These are phyloP conservation scores for Cryptococcus sp. DNA, from an alignment of 1,284 basidiomycete species.

Conservation along the genomic window DNA sequence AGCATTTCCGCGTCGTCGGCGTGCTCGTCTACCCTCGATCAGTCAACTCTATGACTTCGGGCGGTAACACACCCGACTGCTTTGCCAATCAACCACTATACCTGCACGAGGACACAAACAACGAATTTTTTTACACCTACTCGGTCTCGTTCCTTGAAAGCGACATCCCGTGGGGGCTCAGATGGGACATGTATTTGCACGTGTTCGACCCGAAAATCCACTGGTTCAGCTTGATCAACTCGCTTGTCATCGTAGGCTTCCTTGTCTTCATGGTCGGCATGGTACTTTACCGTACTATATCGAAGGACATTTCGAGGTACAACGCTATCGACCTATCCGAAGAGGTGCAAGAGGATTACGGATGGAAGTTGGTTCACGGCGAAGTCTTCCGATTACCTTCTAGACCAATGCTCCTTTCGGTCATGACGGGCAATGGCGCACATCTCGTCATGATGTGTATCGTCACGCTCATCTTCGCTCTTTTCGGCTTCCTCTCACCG, in stretches of 20 bases:
- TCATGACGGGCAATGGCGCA: constrained; percentile 86
- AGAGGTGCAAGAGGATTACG: constrained; percentile 96
- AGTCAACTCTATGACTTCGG: constrained; percentile 35
- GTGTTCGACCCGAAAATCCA: constrained; percentile 59
- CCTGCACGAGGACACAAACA: constrained; percentile 65
- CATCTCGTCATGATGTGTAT: constrained; percentile 87
- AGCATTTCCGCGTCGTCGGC: constrained; percentile 78
- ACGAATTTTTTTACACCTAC: constrained; percentile 85
- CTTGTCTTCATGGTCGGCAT: constrained; percentile 88
- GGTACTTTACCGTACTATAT: constrained; percentile 82
- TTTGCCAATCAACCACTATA: constrained; percentile 56
- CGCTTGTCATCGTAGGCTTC: constrained; percentile 85
- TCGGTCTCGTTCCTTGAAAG: constrained; percentile 86
- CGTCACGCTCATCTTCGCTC: constrained; percentile 90
- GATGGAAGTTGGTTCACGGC: constrained; percentile 90
- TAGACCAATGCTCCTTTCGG: constrained; percentile 75
- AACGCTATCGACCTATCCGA: constrained; percentile 93
- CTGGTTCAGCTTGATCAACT: constrained; percentile 90
- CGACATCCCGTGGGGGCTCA: constrained; percentile 74
- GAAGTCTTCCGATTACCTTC: constrained; percentile 90
- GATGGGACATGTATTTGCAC: constrained; percentile 96
- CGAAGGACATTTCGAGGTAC: constrained; percentile 92
- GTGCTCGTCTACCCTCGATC: constrained; percentile 85
- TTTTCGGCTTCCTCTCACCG: constrained; percentile 96
- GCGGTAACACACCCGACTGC: constrained; percentile 38